These are phyloP conservation scores for Babesia microti DNA, from an alignment of 169 alveolate genomes.

Conservation along the genomic window DNA sequence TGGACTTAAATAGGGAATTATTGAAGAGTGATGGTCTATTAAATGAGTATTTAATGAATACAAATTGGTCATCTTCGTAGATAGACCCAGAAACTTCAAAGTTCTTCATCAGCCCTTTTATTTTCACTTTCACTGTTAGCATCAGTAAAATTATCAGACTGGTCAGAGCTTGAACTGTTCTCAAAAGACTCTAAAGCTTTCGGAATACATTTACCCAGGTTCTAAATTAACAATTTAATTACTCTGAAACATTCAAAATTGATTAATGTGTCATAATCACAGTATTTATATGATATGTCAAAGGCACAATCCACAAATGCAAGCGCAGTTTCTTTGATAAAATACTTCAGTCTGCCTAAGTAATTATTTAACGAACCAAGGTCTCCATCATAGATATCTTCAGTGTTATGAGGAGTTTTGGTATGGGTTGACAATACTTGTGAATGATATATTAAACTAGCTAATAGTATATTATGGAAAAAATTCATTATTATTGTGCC, in stretches of 20 bases:
- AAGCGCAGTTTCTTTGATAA: constrained; percentile 4
- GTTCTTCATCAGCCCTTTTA: constrained; percentile 2
- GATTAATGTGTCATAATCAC: constrained; percentile 21
- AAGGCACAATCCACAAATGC: constrained; percentile 23
- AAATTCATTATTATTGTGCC: too few species aligned
- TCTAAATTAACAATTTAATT: too few species aligned
- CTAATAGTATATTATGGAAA: too few species aligned
- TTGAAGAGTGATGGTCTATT: not conserved
- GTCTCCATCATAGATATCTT: too few species aligned
- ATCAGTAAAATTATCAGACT: constrained; percentile 1
- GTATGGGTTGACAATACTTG: too few species aligned
- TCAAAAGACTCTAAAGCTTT: too few species aligned
- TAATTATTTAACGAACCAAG: too few species aligned
- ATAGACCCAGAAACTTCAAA: constrained; percentile 3
- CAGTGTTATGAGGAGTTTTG: too few species aligned
- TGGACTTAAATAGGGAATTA: not conserved
- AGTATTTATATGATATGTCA: constrained; percentile 11
- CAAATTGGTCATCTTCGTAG: constrained; percentile 3
- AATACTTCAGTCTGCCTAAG: too few species aligned
- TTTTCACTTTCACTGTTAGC: constrained; percentile 12
- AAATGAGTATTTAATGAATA: not conserved
- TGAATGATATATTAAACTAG: too few species aligned
- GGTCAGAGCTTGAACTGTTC: too few species aligned
- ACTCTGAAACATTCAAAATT: constrained; percentile 42
- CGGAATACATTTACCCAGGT: constrained; percentile 33